Evolutionary conservation across 2,329 filamentous ascomycete genomes (phyloP), one percentile per base, ranked within the genome.

Genomic region (Xylariaceae sp.): DNA sequence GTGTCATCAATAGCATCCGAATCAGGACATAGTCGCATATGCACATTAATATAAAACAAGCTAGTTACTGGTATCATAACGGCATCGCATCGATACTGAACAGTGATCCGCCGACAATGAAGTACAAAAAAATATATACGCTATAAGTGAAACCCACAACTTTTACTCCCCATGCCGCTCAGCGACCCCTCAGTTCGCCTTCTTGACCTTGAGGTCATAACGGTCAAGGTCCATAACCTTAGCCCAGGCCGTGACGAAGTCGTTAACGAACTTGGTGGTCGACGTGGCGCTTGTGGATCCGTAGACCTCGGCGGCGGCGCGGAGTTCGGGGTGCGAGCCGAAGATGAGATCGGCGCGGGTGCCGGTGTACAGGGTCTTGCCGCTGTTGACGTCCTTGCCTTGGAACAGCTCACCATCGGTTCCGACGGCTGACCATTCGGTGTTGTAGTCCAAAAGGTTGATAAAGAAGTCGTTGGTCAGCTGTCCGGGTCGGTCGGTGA

Each of bases 381-480:
- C 84, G n/a, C 78, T 80, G 74, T 83, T 83, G 69, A 82, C 82
- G 72, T 89, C 84, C n/a, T 71, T 64, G 39, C 84, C 86, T 58
- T 82, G 79, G 70, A 79, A 90, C 47, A 78, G 50, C 63, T 89
- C 85, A 34, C 72, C 68, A 49, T 70, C 71, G 21, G 63, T 63
- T 52, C 73, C 73, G 45, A 45, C 72, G 0, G 79, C 65, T 72
- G 81, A 81, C 87, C 87, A 91, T 18, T 71, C 74, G 12, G 79
- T 87, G 68, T 70, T 73, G 65, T 78, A 80, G 66, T 89, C 86
- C 19, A 91, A 80, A 2, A 92, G 76, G 73, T 90, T 89, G 71
- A 88, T 79, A 67, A 91, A 92, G 78, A 89, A 91, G 74, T 91
- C 88, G 72, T 88, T 90, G 67, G 83, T 88, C 63, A 91, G 77